Percentiles rank a stretch among this genome's conserved stretches.
Evolutionary conservation across 2,329 filamentous ascomycete species (phyloP).

Genomic region (Pestalotiopsis sp.): DNA sequence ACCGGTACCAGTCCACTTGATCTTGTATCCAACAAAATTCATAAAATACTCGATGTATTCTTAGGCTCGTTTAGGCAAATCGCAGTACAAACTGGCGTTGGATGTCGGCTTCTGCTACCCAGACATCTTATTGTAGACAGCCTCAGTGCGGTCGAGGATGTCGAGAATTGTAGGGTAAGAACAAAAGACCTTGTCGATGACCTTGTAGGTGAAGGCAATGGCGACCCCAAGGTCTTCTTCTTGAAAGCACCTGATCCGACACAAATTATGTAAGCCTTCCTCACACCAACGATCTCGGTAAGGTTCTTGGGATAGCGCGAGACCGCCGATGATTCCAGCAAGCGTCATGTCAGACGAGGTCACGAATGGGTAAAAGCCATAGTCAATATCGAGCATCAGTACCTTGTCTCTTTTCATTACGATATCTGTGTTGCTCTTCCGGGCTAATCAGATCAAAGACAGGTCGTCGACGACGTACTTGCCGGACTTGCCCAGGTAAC

Average conservation of each 20-base stretch:
- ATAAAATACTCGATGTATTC: slow-evolving; percentile 71
- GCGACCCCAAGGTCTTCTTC: slow-evolving; percentile 64
- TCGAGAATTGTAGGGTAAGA: slow-evolving; percentile 68
- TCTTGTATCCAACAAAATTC: slow-evolving; percentile 61
- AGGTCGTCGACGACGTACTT: slow-evolving; percentile 63
- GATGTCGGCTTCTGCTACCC: slow-evolving; percentile 72
- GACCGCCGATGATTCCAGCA: slow-evolving; percentile 61
- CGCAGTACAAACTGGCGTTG: slow-evolving; percentile 59
- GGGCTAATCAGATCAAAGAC: slow-evolving; percentile 61
- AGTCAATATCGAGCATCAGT: slow-evolving; percentile 62
- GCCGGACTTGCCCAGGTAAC: slow-evolving; percentile 44
- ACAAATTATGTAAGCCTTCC: slow-evolving; percentile 66
- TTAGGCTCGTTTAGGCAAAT: slow-evolving; percentile 65
- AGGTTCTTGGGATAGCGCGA: slow-evolving; percentile 59
- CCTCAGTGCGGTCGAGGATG: slow-evolving; percentile 60
- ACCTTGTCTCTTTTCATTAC: slow-evolving; percentile 54
- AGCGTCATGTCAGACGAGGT: slow-evolving; percentile 61
- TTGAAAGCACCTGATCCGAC: slow-evolving; percentile 63
- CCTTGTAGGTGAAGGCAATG: slow-evolving; percentile 73
- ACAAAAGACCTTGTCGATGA: slow-evolving; percentile 46
- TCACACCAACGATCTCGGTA: slow-evolving; percentile 60
- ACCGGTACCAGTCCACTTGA: slow-evolving; percentile 69
- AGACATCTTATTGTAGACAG: slow-evolving; percentile 68
- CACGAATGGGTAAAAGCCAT: slow-evolving; percentile 61
- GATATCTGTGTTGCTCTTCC: slow-evolving; percentile 53